Conservation (phyloP, 164 flowering plant species). For the Cinnamomum micranthum region DNA sequence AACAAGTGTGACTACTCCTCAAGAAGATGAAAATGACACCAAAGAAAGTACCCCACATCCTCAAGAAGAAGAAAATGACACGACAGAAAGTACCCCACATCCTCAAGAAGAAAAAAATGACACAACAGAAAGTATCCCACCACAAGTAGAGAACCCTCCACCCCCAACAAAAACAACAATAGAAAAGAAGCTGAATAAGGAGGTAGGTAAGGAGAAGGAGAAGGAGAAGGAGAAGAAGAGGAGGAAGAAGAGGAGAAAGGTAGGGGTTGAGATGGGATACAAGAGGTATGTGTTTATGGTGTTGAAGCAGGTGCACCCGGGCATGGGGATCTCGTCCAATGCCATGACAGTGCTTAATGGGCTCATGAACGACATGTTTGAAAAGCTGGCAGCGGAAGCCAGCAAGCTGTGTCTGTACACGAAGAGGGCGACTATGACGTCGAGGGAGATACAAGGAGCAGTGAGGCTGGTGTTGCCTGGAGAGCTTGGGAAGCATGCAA, state of each 20-base stretch:
- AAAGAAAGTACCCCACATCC: too few species aligned
- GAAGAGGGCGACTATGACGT: slow-evolving; percentile 44
- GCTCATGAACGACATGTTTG: slow-evolving; percentile 77
- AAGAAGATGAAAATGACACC: not conserved
- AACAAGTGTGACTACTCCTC: not conserved
- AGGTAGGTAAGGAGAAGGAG: not conserved
- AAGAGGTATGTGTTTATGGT: slow-evolving; percentile 62
- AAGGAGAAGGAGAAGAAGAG: not conserved
- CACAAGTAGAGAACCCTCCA: not conserved
- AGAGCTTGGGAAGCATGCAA: slow-evolving; percentile 77
- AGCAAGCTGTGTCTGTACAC: slow-evolving; percentile 35
- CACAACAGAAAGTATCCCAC: too few species aligned
- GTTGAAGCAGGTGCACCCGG: slow-evolving; percentile 84
- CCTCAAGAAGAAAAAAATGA: too few species aligned
- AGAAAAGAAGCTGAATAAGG: not conserved
- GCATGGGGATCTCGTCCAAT: slow-evolving; percentile 46
- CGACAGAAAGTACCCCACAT: too few species aligned
- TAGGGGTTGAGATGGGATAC: slow-evolving; percentile 19
- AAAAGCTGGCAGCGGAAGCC: slow-evolving; percentile 68
- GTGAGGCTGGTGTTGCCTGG: slow-evolving; percentile 78
- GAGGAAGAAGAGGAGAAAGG: not conserved
- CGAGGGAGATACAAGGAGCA: slow-evolving; percentile 75
- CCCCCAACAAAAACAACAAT: not conserved
- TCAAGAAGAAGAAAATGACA: not conserved
- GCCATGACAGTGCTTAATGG: slow-evolving; percentile 65